Evolutionary conservation across 768 basidiomycete genomes (phyloP).

Genomic region (Piloderma croceum): DNA sequence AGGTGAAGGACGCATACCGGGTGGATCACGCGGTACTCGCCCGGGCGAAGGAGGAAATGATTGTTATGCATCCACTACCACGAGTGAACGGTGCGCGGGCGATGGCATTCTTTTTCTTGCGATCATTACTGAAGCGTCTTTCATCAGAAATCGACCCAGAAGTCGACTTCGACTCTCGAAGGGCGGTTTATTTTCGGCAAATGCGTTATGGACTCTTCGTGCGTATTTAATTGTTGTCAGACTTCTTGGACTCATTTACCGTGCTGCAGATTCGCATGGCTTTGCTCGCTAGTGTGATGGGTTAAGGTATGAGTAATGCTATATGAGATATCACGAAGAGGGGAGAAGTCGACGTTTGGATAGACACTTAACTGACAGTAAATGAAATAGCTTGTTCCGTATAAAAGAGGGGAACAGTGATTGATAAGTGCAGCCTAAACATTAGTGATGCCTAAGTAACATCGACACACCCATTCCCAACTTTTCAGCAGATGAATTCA

Average conservation of each 20-base stretch:
- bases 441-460: no score
- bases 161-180: slow-evolving; percentile 91
- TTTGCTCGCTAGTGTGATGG: slow-evolving; percentile 64
- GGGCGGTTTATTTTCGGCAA: slow-evolving; percentile 96
- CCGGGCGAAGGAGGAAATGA: slow-evolving; percentile 93
- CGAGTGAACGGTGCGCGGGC: slow-evolving; percentile 70
- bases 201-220: slow-evolving; percentile 98
- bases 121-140: slow-evolving; percentile 9
- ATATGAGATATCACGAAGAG: no score
- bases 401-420: no score
- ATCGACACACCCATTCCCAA: no score
- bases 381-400: no score
- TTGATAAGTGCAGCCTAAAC: no score
- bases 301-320: no score
- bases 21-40: slow-evolving; percentile 92
- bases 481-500: no score
- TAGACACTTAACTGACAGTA: no score
- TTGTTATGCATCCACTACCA: slow-evolving; percentile 99
- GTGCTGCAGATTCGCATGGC: slow-evolving; percentile 67
- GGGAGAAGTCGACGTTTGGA: no score
- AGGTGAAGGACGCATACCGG: slow-evolving; percentile 87
- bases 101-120: background rate
- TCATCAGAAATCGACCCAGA: slow-evolving; percentile 96
- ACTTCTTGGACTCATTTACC: background rate
- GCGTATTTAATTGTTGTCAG: slow-evolving; percentile 31